Percentiles rank a stretch among this genome's conserved stretches.
Conservation (phyloP, 805 yeast species). For the Kregervanrija pseudodelftensis region DNA sequence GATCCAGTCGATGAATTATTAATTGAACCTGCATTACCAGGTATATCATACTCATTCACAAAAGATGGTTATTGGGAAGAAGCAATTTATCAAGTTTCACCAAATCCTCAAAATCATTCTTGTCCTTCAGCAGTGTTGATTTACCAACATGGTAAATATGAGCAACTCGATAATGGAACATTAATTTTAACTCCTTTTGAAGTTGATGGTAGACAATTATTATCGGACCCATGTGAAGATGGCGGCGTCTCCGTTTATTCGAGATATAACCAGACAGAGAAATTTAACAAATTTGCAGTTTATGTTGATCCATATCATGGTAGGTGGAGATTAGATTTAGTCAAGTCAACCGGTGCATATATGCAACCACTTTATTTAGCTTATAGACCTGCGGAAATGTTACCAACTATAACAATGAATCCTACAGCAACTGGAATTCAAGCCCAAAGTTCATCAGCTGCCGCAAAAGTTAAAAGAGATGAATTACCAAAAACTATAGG, state of each 20-base stretch:
- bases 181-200: slow-evolving; percentile 63
- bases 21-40: slow-evolving; percentile 94
- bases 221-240: slow-evolving; percentile 81
- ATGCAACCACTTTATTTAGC: slow-evolving; percentile 88
- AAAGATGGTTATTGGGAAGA: slow-evolving; percentile 87
- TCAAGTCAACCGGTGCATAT: slow-evolving; percentile 70
- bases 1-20: slow-evolving; percentile 94
- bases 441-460: slow-evolving; percentile 11
- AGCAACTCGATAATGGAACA: slow-evolving; percentile 55
- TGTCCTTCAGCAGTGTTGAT: slow-evolving; percentile 81
- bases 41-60: slow-evolving; percentile 87
- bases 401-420: slow-evolving; percentile 85
- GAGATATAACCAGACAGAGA: slow-evolving; percentile 64
- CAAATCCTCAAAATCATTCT: slow-evolving; percentile 65
- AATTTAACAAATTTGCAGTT: slow-evolving; percentile 51
- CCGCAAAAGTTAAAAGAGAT: slow-evolving; percentile 9
- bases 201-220: slow-evolving; percentile 88
- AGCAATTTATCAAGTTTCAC: slow-evolving; percentile 72
- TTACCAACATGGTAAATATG: slow-evolving; percentile 86
- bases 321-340: slow-evolving; percentile 64
- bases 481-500: slow-evolving; percentile 18
- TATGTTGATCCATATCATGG: slow-evolving; percentile 78
- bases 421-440: slow-evolving; percentile 49
- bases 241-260: slow-evolving; percentile 53
- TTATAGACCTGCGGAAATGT: slow-evolving; percentile 91